phyloP scores from a whole-genome alignment of 2,329 filamentous ascomycete species.

The Lasiodiplodia sp. region DNA sequence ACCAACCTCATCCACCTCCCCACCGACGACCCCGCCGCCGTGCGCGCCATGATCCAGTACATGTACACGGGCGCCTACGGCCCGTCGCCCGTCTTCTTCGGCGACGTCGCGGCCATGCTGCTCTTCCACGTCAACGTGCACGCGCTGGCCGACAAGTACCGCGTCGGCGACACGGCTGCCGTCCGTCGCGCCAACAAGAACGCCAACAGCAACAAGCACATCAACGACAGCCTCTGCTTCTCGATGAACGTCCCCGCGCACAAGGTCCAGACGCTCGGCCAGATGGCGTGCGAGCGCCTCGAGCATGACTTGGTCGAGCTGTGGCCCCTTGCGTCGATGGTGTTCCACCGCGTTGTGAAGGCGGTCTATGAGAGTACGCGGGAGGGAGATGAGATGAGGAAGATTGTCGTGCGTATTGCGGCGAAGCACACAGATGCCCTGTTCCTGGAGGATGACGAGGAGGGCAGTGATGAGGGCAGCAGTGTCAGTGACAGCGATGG shows the following conservation, averaged over 20 bases:
- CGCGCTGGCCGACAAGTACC: neutral
- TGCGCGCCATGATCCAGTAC: constrained; percentile 27
- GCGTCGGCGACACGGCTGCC: neutral
- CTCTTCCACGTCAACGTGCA: neutral
- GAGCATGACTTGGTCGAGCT: neutral
- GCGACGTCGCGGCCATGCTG: neutral
- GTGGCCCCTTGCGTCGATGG: neutral
- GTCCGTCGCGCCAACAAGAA: too few relatives aligned
- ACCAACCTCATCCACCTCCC: neutral
- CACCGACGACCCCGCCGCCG: neutral
- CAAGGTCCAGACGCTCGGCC: neutral
- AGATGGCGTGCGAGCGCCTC: neutral
- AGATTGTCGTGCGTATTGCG: neutral
- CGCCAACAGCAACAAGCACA: neutral
- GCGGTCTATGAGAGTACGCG: neutral
- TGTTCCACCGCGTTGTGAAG: neutral
- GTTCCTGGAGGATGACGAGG: neutral
- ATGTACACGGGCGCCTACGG: constrained; percentile 30
- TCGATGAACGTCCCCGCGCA: too few relatives aligned
- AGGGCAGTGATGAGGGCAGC: too few relatives aligned
- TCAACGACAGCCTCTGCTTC: neutral
- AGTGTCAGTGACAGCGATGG: neutral
- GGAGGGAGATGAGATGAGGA: too few relatives aligned
- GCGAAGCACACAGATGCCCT: neutral
- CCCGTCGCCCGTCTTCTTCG: neutral